Base-by-base conservation (phyloP, 345 rosid species). In the Populus euphratica region DNA sequence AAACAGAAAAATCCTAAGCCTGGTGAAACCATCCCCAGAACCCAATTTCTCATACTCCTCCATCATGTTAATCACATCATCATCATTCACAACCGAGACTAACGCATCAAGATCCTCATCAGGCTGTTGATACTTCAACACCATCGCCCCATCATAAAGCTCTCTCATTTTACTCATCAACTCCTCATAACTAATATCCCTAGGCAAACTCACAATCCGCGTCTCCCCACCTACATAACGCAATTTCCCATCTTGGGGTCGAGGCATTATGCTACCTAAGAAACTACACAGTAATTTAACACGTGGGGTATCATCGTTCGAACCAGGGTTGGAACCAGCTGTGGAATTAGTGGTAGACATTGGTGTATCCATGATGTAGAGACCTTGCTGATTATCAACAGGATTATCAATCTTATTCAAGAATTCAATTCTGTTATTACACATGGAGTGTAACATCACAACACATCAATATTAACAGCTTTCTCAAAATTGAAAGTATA, bases 81-180 rank as follows among this genome's bases (percentile, higher is more conserved):
- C 99, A 76, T 93, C 95, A 75, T 96, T 96, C 74, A 96, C 97
- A 41, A 96, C 97, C 0, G 99, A 93, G 7, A 96, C 99, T 75
- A 96, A 76, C 38, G 98, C 99, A 86, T 96, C 99, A n/a, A 96
- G 95, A 91, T 96, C 99, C 86, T 96, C 99, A 78, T 96, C 99
- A 38, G 99, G 97, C 76, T 96, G 99, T 83, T 93, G 97, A 67
- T 96, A 96, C 78, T 96, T 96, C 88, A 96, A 86, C 64, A 93
- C 85, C 0, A 87, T 85, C 0, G 88, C 97, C 59, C 89, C 95
- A 1, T 92, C 97, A 77, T 90, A 92, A 77, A 96, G 90, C 87
- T 93, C 98, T 80, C 83, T 88, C 99, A 92, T 91, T 82, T 86
- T 91, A 76, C 71, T 84, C 95, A 96, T 91, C 84, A 93, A 80